Percentiles rank a stretch among this genome's conserved stretches.
These are phyloP conservation scores for Aspergillus carbonarius DNA, from an alignment of 2,329 filamentous ascomycete species.

Conservation along the genomic window DNA sequence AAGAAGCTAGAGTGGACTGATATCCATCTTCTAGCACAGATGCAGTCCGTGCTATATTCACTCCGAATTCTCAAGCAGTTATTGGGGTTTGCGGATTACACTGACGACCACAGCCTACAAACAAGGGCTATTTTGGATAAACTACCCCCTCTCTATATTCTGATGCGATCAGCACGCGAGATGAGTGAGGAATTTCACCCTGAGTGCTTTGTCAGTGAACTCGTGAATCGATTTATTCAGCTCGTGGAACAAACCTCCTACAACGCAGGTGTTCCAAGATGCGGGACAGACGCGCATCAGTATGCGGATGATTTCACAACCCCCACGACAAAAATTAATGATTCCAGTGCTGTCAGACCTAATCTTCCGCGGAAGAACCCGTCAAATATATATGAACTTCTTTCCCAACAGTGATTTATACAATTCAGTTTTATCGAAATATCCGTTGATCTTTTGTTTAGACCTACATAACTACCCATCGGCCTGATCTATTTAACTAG, in stretches of 20 bases:
- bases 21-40: slow-evolving; percentile 61
- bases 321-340: not conserved
- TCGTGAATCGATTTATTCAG: slow-evolving; percentile 8
- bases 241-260: not conserved
- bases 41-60: slow-evolving; percentile 63
- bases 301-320: not conserved
- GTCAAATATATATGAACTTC: slow-evolving; percentile 16
- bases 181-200: slow-evolving; percentile 13
- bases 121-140: slow-evolving; percentile 22
- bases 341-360: not conserved
- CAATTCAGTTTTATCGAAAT: not conserved
- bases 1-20: slow-evolving; percentile 55
- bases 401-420: slow-evolving; percentile 7
- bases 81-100: slow-evolving; percentile 34
- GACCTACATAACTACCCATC: not conserved
- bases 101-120: slow-evolving; percentile 10
- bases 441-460: not conserved
- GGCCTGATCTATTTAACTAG: not conserved
- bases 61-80: slow-evolving; percentile 60
- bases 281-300: not conserved
- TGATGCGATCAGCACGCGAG: slow-evolving; percentile 28
- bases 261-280: not conserved
- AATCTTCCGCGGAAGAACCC: not conserved
- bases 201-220: slow-evolving; percentile 8
- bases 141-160: slow-evolving; percentile 30